Evolutionary conservation across 345 rosid genomes (phyloP).

Genomic region (Melaleuca alternifolia): DNA sequence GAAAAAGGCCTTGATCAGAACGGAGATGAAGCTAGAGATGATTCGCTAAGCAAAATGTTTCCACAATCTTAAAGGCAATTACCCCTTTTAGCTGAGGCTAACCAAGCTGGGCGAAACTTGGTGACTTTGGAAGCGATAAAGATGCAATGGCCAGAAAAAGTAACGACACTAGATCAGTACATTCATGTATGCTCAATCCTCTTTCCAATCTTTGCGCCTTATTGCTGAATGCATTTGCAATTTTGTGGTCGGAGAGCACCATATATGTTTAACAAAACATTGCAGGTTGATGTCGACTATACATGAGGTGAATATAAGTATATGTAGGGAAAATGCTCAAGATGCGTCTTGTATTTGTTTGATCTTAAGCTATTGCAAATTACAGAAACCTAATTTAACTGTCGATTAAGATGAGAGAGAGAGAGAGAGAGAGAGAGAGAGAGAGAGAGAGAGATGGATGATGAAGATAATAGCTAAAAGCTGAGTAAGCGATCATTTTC

Average conservation of each 20-base stretch:
- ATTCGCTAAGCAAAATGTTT: not conserved
- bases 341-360: not conserved
- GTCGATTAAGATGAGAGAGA: not conserved
- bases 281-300: not conserved
- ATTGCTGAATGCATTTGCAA: not conserved
- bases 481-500: not conserved
- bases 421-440: not conserved
- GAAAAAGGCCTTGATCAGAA: not conserved
- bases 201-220: not conserved
- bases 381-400: not conserved
- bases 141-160: not conserved
- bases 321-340: not conserved
- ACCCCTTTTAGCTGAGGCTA: not conserved
- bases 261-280: not conserved
- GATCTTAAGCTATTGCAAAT: not conserved
- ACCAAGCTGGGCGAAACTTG: not conserved
- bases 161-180: not conserved
- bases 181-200: not conserved
- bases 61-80: not conserved
- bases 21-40: not conserved
- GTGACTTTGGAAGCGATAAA: not conserved
- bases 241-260: not conserved
- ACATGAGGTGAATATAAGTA: not conserved
- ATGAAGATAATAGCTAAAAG: not conserved
- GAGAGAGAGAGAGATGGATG: not conserved